Percentiles rank a stretch among this genome's conserved stretches.
phyloP scores from a whole-genome alignment of 768 basidiomycete genomes.

The Mycena albidolilacea region DNA sequence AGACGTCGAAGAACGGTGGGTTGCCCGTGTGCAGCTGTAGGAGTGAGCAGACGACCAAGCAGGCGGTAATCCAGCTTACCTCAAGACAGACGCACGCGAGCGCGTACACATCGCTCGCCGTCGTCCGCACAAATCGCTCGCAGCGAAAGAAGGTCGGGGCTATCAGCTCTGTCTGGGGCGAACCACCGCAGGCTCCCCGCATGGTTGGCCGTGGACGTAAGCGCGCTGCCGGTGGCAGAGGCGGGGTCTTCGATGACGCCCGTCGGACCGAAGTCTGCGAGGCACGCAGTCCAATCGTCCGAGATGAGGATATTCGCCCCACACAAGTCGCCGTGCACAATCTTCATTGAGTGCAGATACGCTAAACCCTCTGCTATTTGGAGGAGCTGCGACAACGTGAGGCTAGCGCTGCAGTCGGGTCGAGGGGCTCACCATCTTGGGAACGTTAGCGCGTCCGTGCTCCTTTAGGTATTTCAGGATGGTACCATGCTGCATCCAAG shows the following conservation, averaged over 20 bases:
- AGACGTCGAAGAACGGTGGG: conserved; percentile 6
- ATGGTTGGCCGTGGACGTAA: conserved; percentile 7
- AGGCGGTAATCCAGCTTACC: neutral
- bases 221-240: neutral
- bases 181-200: conserved; percentile 15
- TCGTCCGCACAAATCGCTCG: conserved; percentile 7
- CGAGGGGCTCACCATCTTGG: conserved; percentile 24
- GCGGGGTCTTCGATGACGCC: neutral
- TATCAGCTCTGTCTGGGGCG: conserved; percentile 18
- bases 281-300: conserved; percentile 11
- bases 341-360: conserved; percentile 12
- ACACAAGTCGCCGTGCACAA: conserved; percentile 16
- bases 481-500: conserved; percentile 47
- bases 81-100: conserved; percentile 17
- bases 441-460: conserved; percentile 37
- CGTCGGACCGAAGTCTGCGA: conserved; percentile 18
- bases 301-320: conserved; percentile 14
- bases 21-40: conserved; percentile 4
- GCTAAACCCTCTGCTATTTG: conserved; percentile 11
- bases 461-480: conserved; percentile 40
- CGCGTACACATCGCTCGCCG: conserved; percentile 7
- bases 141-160: conserved; percentile 2
- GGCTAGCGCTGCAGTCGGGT: neutral
- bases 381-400: neutral
- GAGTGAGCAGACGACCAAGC: neutral